Evolutionary conservation across 2,329 filamentous ascomycete genomes (phyloP), one percentile per base, ranked within the genome.

Genomic region (Talaromyces sp.): DNA sequence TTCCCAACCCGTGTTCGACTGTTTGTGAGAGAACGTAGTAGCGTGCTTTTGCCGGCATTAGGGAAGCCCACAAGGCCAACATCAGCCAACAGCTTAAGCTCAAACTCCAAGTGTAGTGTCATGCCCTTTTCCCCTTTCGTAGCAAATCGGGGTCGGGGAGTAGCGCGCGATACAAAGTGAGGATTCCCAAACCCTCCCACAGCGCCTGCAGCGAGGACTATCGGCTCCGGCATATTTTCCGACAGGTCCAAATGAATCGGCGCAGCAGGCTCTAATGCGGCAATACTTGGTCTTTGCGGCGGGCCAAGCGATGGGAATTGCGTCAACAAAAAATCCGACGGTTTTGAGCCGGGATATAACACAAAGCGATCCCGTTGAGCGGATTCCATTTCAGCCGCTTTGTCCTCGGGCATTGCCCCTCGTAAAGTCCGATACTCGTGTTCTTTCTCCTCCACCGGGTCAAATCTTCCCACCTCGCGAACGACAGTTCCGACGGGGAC

Each of bases 401-500:
- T 66, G 67, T 78, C 72, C 67, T 75, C 68, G 11, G 60, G 50
- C 67, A 70, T 64, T 62, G 70, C 72, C 7, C 63, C 62, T n/a
- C 61, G 64, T 29, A 68, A 56, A 19, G 51, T 55, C 55, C 65
- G 66, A 31, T 66, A 59, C 51, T 61, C 58, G 4, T 31, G 64
- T 63, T 86, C 80, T 68, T 92, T 89, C 56, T 92, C 87, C 9
- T 84, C 84, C 6, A 89, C 80, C 0, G 92, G 91, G 71, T 98
- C 93, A 58, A 86, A 78, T 41, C 95, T 83, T 65, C 86, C 85
- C 3, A 97, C 77, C 75, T 99, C 95, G 32, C 90, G 84, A 3
- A 99, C 83, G 2, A 99, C 87, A 0, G 95, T 99, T 4, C 95
- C 95, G 5, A 98, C 89, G 0, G 95, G 95, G 0, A 99, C 95